phyloP scores from a whole-genome alignment of 169 alveolate species.

The Eimeria sp. region DNA sequence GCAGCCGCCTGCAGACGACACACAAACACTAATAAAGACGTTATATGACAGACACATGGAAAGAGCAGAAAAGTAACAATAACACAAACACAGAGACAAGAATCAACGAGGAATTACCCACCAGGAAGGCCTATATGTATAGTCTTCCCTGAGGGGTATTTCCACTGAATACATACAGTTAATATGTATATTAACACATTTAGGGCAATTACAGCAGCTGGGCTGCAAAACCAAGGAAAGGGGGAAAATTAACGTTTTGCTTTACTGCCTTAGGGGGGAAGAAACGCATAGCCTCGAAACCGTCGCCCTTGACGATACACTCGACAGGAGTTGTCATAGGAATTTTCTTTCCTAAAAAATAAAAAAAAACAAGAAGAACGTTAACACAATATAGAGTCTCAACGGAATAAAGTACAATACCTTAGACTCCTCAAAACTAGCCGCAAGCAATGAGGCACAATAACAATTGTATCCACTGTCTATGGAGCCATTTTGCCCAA shows the following conservation, averaged over 20 bases:
- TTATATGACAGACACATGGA: neutral
- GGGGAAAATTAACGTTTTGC: neutral
- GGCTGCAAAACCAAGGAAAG: neutral
- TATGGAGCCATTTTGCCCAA: too few species aligned
- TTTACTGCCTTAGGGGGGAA: conserved; percentile 10
- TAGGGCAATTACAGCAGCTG: neutral
- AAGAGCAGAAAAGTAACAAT: too few species aligned
- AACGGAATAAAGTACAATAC: too few species aligned
- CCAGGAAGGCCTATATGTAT: too few species aligned
- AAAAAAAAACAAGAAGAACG: neutral
- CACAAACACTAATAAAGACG: neutral
- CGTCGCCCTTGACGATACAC: neutral
- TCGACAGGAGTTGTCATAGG: conserved; percentile 38
- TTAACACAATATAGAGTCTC: neutral
- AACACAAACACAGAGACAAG: too few species aligned
- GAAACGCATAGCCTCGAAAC: conserved; percentile 21
- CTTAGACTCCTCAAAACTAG: too few species aligned
- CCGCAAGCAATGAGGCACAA: too few species aligned
- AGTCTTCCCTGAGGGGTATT: too few species aligned
- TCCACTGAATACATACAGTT: neutral
- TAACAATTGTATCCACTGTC: too few species aligned
- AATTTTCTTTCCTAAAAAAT: neutral
- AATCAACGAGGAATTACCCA: too few species aligned
- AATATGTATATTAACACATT: neutral
- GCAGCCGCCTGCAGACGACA: neutral